Conservation (phyloP, 1,284 basidiomycete species). For the Papiliotrema nemorosa region DNA sequence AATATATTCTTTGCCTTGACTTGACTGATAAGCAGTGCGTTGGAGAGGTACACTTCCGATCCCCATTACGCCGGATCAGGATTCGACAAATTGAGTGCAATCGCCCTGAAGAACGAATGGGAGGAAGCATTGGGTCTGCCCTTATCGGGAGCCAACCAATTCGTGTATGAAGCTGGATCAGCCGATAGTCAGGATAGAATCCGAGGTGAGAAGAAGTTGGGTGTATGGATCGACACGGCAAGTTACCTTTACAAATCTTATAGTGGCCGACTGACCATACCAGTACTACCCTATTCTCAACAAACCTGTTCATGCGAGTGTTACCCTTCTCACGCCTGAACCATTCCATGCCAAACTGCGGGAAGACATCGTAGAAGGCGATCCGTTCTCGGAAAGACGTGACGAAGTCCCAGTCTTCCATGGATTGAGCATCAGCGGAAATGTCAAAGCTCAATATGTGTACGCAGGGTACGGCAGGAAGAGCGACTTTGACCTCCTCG, state of each 20-base stretch:
- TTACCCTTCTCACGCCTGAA: conserved; percentile 38
- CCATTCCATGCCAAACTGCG: conserved; percentile 51
- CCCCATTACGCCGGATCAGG: conserved; percentile 48
- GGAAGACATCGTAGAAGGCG: conserved; percentile 50
- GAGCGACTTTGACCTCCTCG: conserved; percentile 68
- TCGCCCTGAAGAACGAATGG: conserved; percentile 48
- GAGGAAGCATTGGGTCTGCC: conserved; percentile 44
- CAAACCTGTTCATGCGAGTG: conserved; percentile 59
- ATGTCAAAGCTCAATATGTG: conserved; percentile 63
- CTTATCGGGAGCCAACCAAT: conserved; percentile 36
- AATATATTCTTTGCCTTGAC: not conserved
- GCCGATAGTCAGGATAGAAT: conserved; percentile 35
- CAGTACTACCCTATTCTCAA: conserved; percentile 78
- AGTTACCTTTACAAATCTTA: conserved; percentile 2
- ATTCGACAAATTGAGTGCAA: conserved; percentile 43
- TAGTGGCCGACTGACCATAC: no score
- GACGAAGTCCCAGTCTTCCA: conserved; percentile 51
- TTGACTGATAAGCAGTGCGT: conserved; percentile 22
- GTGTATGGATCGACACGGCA: conserved; percentile 50
- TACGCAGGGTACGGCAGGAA: conserved; percentile 79
- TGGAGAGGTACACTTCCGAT: conserved; percentile 38
- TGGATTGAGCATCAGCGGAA: conserved; percentile 41
- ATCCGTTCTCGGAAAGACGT: conserved; percentile 48
- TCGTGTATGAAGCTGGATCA: conserved; percentile 46
- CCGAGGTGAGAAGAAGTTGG: conserved; percentile 27